Percentiles rank a stretch among this genome's conserved stretches.
These are phyloP conservation scores for Neofusicoccum umdonicola DNA, from an alignment of 2,329 filamentous ascomycete species.

Conservation along the genomic window DNA sequence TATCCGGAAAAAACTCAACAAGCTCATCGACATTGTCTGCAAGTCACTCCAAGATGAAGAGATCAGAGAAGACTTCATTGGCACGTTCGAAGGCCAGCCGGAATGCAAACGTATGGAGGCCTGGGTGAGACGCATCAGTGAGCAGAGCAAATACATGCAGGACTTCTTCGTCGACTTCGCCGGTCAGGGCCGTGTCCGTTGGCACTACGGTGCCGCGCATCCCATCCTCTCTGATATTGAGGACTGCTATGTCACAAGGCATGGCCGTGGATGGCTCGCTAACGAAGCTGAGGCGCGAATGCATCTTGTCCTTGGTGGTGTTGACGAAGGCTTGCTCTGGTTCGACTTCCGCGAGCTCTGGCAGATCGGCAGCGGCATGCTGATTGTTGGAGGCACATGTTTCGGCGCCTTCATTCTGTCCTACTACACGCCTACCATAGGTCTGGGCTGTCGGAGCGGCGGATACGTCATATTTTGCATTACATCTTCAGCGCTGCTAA, in stretches of 20 bases:
- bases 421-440: constrained; percentile 47
- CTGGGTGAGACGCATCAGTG: constrained; percentile 28
- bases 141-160: constrained; percentile 24
- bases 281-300: constrained; percentile 31
- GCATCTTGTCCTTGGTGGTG: constrained; percentile 34
- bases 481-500: constrained; percentile 33
- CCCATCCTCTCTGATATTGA: constrained; percentile 45
- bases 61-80: constrained; percentile 29
- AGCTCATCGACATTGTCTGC: constrained; percentile 38
- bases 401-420: constrained; percentile 43
- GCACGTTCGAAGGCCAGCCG: constrained; percentile 26
- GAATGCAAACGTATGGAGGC: constrained; percentile 25
- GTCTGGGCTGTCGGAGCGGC: constrained; percentile 42
- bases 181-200: constrained; percentile 32
- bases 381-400: constrained; percentile 37
- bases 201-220: constrained; percentile 44
- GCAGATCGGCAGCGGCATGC: constrained; percentile 39
- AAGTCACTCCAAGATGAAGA: constrained; percentile 29
- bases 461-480: constrained; percentile 45
- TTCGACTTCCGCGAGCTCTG: constrained; percentile 46
- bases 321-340: constrained; percentile 38
- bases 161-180: constrained; percentile 43
- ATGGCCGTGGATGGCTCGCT: constrained; percentile 42
- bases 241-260: constrained; percentile 36
- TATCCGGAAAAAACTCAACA: constrained; percentile 40